Conservation (phyloP, 2,329 filamentous ascomycete genomes). For the Fusarium pseudoanthophilum region DNA sequence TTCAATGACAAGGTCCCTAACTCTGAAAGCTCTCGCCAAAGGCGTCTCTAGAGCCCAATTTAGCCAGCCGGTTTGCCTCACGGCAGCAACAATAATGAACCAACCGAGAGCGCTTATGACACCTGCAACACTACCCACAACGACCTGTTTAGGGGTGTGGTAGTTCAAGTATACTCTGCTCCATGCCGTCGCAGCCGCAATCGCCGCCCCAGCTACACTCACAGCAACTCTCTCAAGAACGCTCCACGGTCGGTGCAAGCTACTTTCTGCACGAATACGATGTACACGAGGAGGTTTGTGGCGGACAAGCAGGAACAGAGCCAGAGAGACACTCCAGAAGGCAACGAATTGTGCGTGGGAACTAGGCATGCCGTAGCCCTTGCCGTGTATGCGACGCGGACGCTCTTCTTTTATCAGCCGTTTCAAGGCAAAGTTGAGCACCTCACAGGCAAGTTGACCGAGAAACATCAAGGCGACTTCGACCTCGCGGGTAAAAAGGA, state of each 20-base stretch:
- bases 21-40: constrained; percentile 71
- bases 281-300: constrained; percentile 67
- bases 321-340: constrained; percentile 88
- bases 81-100: constrained; percentile 77
- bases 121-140: constrained; percentile 81
- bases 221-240: constrained; percentile 67
- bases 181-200: constrained; percentile 77
- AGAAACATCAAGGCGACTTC: constrained; percentile 91
- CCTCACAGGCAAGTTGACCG: constrained; percentile 92
- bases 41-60: constrained; percentile 76
- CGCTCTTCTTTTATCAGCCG: constrained; percentile 92
- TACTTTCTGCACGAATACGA: constrained; percentile 4
- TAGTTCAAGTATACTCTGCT: constrained; percentile 93
- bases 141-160: constrained; percentile 87
- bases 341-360: constrained; percentile 96
- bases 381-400: constrained; percentile 83
- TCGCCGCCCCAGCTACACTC: constrained; percentile 65
- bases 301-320: constrained; percentile 84
- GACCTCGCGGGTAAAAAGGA: constrained; percentile 90
- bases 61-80: constrained; percentile 75
- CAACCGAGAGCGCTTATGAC: constrained; percentile 76
- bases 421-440: constrained; percentile 89
- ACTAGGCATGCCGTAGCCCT: constrained; percentile 96
- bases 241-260: constrained; percentile 62
- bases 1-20: constrained; percentile 85